Evolutionary conservation across 2,329 filamentous ascomycete genomes (phyloP).

Genomic region (Keithomyces neogunnii): DNA sequence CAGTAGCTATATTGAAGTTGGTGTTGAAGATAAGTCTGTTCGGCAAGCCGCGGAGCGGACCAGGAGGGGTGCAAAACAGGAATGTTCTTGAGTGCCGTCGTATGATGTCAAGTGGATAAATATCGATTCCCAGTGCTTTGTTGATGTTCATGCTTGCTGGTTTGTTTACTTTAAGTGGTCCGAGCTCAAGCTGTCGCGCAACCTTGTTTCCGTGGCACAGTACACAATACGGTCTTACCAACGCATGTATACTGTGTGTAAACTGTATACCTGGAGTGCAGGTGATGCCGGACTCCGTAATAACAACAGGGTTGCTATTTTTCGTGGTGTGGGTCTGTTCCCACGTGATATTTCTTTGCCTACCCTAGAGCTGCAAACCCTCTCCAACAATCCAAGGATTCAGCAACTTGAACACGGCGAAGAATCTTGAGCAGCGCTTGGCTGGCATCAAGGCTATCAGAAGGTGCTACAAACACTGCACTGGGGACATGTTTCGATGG

Average conservation of each 20-base stretch:
- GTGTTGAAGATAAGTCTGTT: constrained; percentile 1
- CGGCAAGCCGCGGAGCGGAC: constrained; percentile 3
- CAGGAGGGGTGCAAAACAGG: constrained; percentile 5
- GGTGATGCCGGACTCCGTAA: no score
- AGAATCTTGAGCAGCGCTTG: no score
- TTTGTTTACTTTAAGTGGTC: constrained; percentile 18
- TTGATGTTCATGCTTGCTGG: constrained; percentile 12
- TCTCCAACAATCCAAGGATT: no score
- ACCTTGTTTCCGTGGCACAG: background rate
- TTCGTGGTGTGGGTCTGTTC: no score
- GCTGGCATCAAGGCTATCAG: no score
- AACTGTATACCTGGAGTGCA: no score
- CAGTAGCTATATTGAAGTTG: background rate
- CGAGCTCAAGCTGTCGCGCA: background rate
- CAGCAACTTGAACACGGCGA: no score
- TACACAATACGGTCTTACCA: background rate
- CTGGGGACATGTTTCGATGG: no score
- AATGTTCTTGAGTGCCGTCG: constrained; percentile 5
- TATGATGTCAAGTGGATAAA: constrained; percentile 10
- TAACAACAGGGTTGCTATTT: no score
- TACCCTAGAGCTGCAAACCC: no score
- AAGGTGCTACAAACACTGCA: no score
- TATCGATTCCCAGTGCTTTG: constrained; percentile 5
- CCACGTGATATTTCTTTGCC: no score
- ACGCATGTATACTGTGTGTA: background rate